A percentile compares a stretch with the other conserved stretches of the same genome.
Evolutionary conservation across 495 filamentous ascomycete genomes (phyloP).

Genomic region (Evansstolkia leycettana): DNA sequence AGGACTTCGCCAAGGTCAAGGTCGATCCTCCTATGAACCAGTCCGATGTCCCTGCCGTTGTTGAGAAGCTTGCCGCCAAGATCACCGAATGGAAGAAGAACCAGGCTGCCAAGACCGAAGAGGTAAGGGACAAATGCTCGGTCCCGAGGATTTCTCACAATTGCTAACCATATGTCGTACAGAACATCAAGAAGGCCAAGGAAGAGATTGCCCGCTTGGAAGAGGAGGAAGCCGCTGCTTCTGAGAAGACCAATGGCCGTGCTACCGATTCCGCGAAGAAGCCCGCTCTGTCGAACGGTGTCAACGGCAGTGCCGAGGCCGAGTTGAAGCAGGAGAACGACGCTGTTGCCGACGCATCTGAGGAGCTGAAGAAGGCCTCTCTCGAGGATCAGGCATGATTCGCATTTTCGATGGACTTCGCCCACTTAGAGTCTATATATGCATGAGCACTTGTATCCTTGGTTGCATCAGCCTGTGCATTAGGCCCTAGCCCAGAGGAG

Average conservation of each 20-base stretch:
- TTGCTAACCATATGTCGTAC: conserved; percentile 10
- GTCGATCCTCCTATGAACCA: conserved; percentile 80
- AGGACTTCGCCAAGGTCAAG: conserved; percentile 71
- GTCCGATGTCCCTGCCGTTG: conserved; percentile 58
- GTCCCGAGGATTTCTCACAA: background rate
- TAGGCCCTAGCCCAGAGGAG: background rate
- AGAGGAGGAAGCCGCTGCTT: conserved; percentile 27
- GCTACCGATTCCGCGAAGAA: conserved; percentile 38
- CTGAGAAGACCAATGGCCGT: conserved; percentile 14
- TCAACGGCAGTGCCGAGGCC: conserved; percentile 40
- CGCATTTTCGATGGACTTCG: background rate
- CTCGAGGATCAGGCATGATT: conserved; percentile 40
- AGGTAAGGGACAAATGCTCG: conserved; percentile 43
- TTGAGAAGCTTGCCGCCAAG: conserved; percentile 87
- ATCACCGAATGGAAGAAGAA: conserved; percentile 86
- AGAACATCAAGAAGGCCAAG: conserved; percentile 65
- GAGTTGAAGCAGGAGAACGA: conserved; percentile 48
- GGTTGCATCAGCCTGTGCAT: background rate
- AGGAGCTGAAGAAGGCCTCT: conserved; percentile 46
- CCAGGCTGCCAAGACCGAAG: conserved; percentile 81
- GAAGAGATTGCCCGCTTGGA: conserved; percentile 57
- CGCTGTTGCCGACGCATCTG: conserved; percentile 39
- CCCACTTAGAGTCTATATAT: background rate
- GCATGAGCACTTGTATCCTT: background rate
- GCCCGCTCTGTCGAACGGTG: conserved; percentile 34